Conservation (phyloP, 352 stramenopile genomes). For the Phytophthora macrochlamydospora region DNA sequence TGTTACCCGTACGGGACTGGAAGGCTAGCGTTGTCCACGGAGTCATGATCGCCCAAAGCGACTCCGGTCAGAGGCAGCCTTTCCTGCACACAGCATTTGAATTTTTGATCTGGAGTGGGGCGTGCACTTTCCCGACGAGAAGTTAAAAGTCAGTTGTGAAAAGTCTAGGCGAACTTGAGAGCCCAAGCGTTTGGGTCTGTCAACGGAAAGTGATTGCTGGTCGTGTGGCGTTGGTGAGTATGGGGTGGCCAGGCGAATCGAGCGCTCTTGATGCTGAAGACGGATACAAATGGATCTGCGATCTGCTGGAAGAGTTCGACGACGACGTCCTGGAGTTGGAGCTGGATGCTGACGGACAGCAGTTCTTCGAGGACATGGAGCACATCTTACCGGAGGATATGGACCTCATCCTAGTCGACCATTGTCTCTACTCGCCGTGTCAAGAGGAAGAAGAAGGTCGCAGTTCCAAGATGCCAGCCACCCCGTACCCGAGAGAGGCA, state of each 20-base stretch:
- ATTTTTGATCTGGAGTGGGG: background rate
- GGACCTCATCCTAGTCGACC: slow-evolving; percentile 6
- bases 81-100: background rate
- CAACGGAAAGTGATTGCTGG: background rate
- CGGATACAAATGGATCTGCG: slow-evolving; percentile 32
- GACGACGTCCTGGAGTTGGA: slow-evolving; percentile 40
- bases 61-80: background rate
- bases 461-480: slow-evolving; percentile 10
- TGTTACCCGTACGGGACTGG: background rate
- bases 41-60: background rate
- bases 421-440: background rate
- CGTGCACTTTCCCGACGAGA: background rate
- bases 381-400: slow-evolving; percentile 17
- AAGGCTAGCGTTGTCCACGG: background rate
- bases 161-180: background rate
- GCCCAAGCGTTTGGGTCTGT: background rate
- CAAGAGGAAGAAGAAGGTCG: slow-evolving; percentile 8
- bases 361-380: slow-evolving; percentile 39
- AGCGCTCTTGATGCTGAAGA: slow-evolving; percentile 4
- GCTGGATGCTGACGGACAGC: slow-evolving; percentile 30
- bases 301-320: slow-evolving; percentile 32
- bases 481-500: slow-evolving; percentile 17
- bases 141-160: background rate
- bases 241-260: slow-evolving; percentile 10
- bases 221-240: background rate